Evolutionary conservation across 441 rosid genomes (phyloP).

Genomic region (Syzygium malaccense): DNA sequence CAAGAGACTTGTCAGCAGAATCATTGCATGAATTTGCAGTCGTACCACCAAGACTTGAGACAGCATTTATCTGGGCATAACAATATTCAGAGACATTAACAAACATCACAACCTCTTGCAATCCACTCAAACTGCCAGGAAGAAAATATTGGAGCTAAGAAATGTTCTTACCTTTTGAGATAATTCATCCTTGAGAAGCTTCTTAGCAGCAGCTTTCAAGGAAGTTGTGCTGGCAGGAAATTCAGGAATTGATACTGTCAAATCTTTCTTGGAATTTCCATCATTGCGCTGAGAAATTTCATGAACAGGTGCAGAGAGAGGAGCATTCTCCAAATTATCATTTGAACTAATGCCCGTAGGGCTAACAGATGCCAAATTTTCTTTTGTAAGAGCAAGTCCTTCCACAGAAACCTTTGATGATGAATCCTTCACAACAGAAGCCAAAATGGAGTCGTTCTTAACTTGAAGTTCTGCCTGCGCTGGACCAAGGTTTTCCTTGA

Average conservation of each 20-base stretch:
- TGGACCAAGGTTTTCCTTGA: neutral
- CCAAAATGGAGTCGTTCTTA: neutral
- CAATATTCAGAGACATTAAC: neutral
- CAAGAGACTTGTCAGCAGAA: neutral
- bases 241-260: neutral
- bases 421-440: neutral
- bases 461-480: neutral
- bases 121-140: neutral
- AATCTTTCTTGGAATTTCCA: neutral
- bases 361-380: neutral
- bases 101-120: neutral
- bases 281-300: neutral
- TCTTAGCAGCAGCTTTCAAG: neutral
- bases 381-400: neutral
- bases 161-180: conserved; percentile 1
- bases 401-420: neutral
- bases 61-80: neutral
- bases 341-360: neutral
- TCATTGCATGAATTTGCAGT: neutral
- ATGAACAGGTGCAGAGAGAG: neutral
- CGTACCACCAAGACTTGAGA: neutral
- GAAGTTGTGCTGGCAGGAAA: neutral
- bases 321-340: neutral
- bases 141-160: neutral
- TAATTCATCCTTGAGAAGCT: neutral